phyloP scores from a whole-genome alignment of 805 yeast genomes.

The Yarrowia porcina region DNA sequence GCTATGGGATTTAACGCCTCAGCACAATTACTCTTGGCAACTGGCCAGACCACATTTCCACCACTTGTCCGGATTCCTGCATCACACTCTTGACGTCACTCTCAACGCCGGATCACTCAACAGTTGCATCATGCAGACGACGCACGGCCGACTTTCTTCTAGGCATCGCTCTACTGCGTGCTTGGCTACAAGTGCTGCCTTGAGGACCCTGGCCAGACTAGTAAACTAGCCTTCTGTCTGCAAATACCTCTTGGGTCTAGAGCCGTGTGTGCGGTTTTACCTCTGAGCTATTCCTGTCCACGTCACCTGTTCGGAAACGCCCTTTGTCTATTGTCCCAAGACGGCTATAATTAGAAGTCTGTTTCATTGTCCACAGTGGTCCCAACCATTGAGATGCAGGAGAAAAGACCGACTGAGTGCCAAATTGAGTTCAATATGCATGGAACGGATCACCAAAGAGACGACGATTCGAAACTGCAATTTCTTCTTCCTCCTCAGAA shows the following conservation, averaged over 20 bases:
- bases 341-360: conserved; percentile 15
- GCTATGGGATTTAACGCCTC: background rate
- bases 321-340: background rate
- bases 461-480: too few relatives aligned
- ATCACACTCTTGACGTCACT: too few relatives aligned
- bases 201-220: too few relatives aligned
- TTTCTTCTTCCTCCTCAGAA: background rate
- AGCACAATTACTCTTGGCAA: too few relatives aligned
- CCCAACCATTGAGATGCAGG: background rate
- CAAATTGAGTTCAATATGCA: background rate
- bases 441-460: background rate
- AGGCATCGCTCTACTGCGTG: too few relatives aligned
- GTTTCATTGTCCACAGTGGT: background rate
- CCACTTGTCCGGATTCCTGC: too few relatives aligned
- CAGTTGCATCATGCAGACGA: too few relatives aligned
- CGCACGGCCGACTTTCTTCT: too few relatives aligned
- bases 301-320: background rate
- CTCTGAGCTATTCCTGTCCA: background rate
- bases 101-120: too few relatives aligned
- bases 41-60: too few relatives aligned
- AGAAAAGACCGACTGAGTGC: background rate
- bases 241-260: background rate
- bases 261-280: background rate
- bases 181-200: too few relatives aligned
- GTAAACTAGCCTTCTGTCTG: too few relatives aligned